Conservation (phyloP, 345 rosid species). For the Alliaria petiolata region DNA sequence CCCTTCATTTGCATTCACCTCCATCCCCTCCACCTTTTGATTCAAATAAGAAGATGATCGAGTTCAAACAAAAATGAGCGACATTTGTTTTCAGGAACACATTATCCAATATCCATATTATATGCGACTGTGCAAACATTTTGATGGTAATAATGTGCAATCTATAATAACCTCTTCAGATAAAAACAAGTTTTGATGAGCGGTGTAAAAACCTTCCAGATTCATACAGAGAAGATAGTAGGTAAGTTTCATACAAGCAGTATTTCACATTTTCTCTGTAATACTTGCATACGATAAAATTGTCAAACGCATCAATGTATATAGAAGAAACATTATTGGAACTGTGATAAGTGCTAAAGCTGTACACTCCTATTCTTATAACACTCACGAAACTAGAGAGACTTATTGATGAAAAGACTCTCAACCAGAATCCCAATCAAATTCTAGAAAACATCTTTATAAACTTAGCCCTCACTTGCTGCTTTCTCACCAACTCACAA, state of each 20-base stretch:
- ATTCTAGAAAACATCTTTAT: not conserved
- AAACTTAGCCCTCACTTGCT: not conserved
- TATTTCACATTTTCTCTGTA: not conserved
- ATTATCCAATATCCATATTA: not conserved
- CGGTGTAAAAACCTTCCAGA: not conserved
- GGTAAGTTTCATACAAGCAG: not conserved
- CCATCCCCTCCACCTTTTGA: constrained; percentile 87
- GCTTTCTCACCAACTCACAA: not conserved
- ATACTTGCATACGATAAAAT: not conserved
- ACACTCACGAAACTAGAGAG: not conserved
- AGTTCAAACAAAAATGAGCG: not conserved
- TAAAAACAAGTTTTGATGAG: not conserved
- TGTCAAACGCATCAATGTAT: not conserved
- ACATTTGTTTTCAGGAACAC: not conserved
- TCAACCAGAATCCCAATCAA: not conserved
- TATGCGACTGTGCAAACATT: not conserved
- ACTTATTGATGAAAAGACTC: not conserved
- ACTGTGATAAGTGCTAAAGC: not conserved
- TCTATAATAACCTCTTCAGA: not conserved
- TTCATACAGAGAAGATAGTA: not conserved
- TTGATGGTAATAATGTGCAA: not conserved
- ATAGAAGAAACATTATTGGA: not conserved
- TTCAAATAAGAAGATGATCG: not conserved
- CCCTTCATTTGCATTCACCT: constrained; percentile 94
- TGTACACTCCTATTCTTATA: not conserved